Evolutionary conservation across 169 alveolate genomes (phyloP).

Genomic region (Eimeria brunetti): DNA sequence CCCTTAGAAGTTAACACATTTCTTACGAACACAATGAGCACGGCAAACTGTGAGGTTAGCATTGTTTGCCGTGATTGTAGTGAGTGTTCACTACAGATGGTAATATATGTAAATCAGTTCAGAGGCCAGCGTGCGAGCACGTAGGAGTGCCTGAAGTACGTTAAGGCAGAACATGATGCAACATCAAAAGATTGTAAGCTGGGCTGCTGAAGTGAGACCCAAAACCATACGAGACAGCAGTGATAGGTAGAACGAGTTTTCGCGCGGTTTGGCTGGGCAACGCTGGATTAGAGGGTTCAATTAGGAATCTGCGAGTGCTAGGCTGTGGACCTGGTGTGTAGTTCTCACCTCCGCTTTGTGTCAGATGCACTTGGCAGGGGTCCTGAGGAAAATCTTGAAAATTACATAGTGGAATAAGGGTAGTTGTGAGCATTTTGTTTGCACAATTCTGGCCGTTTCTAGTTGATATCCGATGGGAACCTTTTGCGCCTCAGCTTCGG

Average conservation of each 20-base stretch:
- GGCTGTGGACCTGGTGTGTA: background rate
- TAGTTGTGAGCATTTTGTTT: too few relatives aligned
- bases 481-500: too few relatives aligned
- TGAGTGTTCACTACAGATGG: too few relatives aligned
- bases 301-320: background rate
- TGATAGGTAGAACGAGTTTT: background rate
- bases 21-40: too few relatives aligned
- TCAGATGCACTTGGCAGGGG: background rate
- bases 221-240: background rate
- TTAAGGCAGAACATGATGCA: background rate
- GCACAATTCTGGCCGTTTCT: too few relatives aligned
- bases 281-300: background rate
- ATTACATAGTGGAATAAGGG: background rate
- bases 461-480: too few relatives aligned
- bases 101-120: too few relatives aligned
- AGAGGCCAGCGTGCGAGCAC: background rate
- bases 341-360: background rate
- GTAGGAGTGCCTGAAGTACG: background rate
- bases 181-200: background rate
- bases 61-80: too few relatives aligned
- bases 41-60: too few relatives aligned
- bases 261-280: background rate
- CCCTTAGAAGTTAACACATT: too few relatives aligned
- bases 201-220: background rate
- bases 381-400: background rate